These are phyloP conservation scores for Rutstroemia sp. DNA, from an alignment of 2,329 filamentous ascomycete species.

Conservation along the genomic window DNA sequence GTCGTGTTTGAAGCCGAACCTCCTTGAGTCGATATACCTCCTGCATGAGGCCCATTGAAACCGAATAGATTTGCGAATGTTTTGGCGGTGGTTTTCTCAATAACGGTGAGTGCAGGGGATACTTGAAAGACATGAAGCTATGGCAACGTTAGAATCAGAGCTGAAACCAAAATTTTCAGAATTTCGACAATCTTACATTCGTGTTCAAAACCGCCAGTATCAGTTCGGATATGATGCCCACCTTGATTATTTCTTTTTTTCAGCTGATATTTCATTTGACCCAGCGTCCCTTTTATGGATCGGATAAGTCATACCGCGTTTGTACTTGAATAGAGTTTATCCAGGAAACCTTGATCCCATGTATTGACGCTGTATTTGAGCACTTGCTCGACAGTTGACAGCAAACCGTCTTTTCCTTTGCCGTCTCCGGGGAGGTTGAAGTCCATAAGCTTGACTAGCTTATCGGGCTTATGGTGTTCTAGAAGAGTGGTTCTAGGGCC, in stretches of 20 bases:
- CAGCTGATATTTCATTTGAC: neutral
- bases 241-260: slow-evolving; percentile 35
- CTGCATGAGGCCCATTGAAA: slow-evolving; percentile 58
- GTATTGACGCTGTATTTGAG: slow-evolving; percentile 90
- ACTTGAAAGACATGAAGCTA: slow-evolving; percentile 87
- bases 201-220: slow-evolving; percentile 84
- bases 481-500: slow-evolving; percentile 52
- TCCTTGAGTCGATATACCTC: slow-evolving; percentile 66
- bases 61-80: slow-evolving; percentile 72
- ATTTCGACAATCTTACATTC: slow-evolving; percentile 50
- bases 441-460: slow-evolving; percentile 46
- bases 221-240: slow-evolving; percentile 78
- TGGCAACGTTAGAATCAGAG: neutral
- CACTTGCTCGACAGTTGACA: slow-evolving; percentile 62
- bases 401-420: slow-evolving; percentile 63
- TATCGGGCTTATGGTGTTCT: slow-evolving; percentile 51
- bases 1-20: slow-evolving; percentile 80
- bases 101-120: slow-evolving; percentile 76
- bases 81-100: slow-evolving; percentile 77
- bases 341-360: slow-evolving; percentile 95
- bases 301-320: slow-evolving; percentile 54
- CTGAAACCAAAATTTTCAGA: neutral
- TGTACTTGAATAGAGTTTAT: slow-evolving; percentile 89
- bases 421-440: slow-evolving; percentile 53
- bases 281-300: slow-evolving; percentile 1